Evolutionary conservation across 202 grass and related monocot genomes (phyloP), one percentile per base, ranked within the genome.

Genomic region (Musa balbisiana): DNA sequence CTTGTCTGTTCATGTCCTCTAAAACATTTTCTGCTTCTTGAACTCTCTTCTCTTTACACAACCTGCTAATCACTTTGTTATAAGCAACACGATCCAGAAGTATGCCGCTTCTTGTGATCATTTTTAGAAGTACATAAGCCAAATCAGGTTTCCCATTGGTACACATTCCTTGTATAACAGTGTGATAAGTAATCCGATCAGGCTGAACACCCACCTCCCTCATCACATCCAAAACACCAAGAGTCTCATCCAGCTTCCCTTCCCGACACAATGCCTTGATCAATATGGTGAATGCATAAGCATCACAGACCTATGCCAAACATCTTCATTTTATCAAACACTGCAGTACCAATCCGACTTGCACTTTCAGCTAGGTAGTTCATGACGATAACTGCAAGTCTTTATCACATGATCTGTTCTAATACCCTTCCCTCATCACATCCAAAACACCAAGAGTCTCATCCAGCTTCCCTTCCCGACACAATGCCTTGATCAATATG

Each of bases 111-210:
- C 13, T 64, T 24, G 58, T n/a, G 11, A 77, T 52, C 17, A 11
- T 8, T 26, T 66, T 52, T 52, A 77, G 74, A 52, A 77, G 52
- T 25, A 17, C 49, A 77, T 65, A 77, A 52, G 29, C 74, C 60
- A 65, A 66, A 77, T 64, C 33, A 17, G 74, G 49, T 52, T 65
- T 24, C 17, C 62, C 74, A 26, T 65, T 77, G 74, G 19, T 50
- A 49, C 74, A 77, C 60, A 77, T 64, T 60, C 74, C 74, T 77
- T 77, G 43, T 25, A 77, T 51, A 52, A 77, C n/a, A 21, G 74
- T 77, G 19, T 64, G 74, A 25, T 65, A 77, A 65, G 74, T 77
- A 22, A 66, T 64, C 20, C 16, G 21, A 52, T 77, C 74, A 9
- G 62, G 60, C 59, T 64, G 43, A 64, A 77, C 49, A n/a, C 74